Conservation (phyloP, 352 stramenopile species). For the Pythium sukuiense region DNA sequence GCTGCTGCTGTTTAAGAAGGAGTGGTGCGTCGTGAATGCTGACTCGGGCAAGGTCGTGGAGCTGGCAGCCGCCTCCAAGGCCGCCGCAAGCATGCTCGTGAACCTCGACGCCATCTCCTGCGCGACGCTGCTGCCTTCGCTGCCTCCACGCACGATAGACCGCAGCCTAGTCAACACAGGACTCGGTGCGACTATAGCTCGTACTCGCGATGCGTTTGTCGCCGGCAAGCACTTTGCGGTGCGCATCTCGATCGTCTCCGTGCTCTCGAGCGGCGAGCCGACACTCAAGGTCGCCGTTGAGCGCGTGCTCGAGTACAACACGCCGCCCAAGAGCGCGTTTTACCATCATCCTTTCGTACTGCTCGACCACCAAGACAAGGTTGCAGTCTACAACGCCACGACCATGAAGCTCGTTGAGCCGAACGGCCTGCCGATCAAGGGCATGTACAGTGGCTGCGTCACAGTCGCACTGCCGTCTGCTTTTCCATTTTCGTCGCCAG, state of each 20-base stretch:
- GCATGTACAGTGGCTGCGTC: constrained; percentile 38
- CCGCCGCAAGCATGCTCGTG: constrained; percentile 18
- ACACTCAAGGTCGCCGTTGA: constrained; percentile 47
- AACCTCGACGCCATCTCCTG: constrained; percentile 39
- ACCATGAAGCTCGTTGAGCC: constrained; percentile 52
- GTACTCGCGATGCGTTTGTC: constrained; percentile 48
- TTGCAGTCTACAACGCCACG: constrained; percentile 65
- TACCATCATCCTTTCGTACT: constrained; percentile 76
- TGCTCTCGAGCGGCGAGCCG: neutral
- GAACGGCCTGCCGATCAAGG: constrained; percentile 51
- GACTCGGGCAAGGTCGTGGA: constrained; percentile 57
- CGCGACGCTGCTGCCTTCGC: constrained; percentile 39
- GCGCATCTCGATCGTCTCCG: constrained; percentile 46
- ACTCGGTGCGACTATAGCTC: neutral
- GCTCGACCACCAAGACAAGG: constrained; percentile 51
- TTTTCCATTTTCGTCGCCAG: neutral
- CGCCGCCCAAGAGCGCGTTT: constrained; percentile 37
- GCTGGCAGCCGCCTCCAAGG: constrained; percentile 19
- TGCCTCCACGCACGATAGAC: constrained; percentile 29
- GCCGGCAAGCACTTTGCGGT: constrained; percentile 52
- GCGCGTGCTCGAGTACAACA: constrained; percentile 48
- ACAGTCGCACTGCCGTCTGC: constrained; percentile 22
- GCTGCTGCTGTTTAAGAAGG: constrained; percentile 62
- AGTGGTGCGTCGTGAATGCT: constrained; percentile 63
- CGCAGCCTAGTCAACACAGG: constrained; percentile 21